Evolutionary conservation across 2,329 filamentous ascomycete genomes (phyloP).

Genomic region (Neodidymelliopsis sp.): DNA sequence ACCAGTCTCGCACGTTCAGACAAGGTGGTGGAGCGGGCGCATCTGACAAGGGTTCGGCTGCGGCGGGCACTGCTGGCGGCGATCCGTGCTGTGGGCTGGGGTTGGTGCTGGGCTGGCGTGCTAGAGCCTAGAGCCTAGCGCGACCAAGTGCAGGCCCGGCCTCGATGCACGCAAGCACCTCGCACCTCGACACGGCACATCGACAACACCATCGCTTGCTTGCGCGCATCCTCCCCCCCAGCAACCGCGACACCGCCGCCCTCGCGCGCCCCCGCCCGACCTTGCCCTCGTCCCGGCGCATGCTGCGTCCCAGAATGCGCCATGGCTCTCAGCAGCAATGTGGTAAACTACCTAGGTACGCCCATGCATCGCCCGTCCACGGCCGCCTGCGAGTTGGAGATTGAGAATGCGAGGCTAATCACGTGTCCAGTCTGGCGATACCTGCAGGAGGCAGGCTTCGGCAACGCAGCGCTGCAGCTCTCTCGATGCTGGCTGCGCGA

Average conservation of each 20-base stretch:
- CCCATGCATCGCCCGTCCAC: slow-evolving; percentile 3
- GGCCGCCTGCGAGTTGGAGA: slow-evolving; percentile 2
- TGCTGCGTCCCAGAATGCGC: slow-evolving; percentile 45
- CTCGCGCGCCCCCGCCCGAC: neutral
- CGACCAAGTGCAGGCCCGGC: neutral
- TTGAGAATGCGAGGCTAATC: slow-evolving; percentile 20
- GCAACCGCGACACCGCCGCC: neutral
- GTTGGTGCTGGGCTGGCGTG: neutral
- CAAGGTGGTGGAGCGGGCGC: neutral
- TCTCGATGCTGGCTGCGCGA: slow-evolving; percentile 69
- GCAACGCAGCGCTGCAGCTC: slow-evolving; percentile 66
- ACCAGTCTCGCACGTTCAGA: neutral
- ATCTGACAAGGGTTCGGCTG: neutral
- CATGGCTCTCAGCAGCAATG: slow-evolving; percentile 61
- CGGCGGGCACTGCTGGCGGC: neutral
- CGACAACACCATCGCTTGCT: neutral
- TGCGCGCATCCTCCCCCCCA: neutral
- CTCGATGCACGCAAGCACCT: slow-evolving; percentile 2
- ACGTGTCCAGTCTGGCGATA: slow-evolving; percentile 65
- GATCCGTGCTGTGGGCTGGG: neutral
- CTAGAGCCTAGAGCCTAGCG: neutral
- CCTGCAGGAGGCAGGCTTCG: slow-evolving; percentile 55
- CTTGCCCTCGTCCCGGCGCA: slow-evolving; percentile 5
- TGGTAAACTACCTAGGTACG: slow-evolving; percentile 68
- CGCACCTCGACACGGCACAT: neutral